Percentiles rank a stretch among this genome's conserved stretches.
These are phyloP conservation scores for Coniosporium tulheliwenetii DNA, from an alignment of 2,329 filamentous ascomycete species.

Conservation along the genomic window DNA sequence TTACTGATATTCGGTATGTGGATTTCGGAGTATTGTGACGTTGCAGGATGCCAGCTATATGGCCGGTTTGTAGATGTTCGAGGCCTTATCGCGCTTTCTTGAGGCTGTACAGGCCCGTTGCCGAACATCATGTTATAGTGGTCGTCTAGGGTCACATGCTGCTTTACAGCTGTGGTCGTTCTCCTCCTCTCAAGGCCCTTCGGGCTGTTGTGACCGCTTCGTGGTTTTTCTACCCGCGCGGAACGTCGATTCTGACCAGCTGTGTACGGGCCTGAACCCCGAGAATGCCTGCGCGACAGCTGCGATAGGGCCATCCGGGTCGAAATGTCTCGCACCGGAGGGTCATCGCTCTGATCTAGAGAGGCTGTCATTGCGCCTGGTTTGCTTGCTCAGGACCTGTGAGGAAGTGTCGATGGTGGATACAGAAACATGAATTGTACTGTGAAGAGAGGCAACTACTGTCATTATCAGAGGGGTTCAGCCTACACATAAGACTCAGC, in stretches of 20 bases:
- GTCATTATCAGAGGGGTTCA: not conserved
- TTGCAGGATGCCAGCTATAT: conserved; percentile 61
- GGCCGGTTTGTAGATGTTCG: conserved; percentile 29
- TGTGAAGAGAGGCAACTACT: not conserved
- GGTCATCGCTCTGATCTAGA: not conserved
- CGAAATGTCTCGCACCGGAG: conserved; percentile 9
- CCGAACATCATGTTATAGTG: conserved; percentile 26
- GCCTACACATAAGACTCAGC: not conserved
- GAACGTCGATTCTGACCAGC: conserved; percentile 9
- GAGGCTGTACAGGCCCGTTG: conserved; percentile 7
- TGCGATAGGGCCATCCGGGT: conserved; percentile 13
- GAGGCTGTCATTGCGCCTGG: not conserved
- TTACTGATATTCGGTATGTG: too few relatives aligned
- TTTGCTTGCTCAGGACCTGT: not conserved
- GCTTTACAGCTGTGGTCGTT: conserved; percentile 18
- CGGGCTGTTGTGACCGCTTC: conserved; percentile 22
- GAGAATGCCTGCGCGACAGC: conserved; percentile 14
- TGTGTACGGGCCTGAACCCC: conserved; percentile 14
- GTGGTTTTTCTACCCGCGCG: conserved; percentile 22
- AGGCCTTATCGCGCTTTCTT: not conserved
- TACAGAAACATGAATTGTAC: not conserved
- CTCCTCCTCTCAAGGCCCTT: conserved; percentile 18
- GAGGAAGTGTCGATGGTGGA: not conserved
- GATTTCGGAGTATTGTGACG: conserved; percentile 32
- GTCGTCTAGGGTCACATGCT: conserved; percentile 22